These are phyloP conservation scores for Ceratobasidium sp. DNA, from an alignment of 1,284 basidiomycete species.

Conservation along the genomic window DNA sequence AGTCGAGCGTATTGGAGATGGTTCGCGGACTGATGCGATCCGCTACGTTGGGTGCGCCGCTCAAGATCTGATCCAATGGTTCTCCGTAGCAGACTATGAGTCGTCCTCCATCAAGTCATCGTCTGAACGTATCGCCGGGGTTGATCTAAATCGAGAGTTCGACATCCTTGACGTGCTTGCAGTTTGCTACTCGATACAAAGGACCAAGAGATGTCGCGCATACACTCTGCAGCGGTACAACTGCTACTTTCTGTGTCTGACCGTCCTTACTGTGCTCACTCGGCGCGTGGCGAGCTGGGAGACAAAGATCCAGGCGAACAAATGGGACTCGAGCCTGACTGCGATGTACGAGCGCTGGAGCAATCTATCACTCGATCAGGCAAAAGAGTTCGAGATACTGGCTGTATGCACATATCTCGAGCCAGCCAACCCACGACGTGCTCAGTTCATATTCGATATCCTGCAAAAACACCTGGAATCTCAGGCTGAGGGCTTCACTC, in stretches of 20 bases:
- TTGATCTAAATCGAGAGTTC: background rate
- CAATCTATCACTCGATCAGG: background rate
- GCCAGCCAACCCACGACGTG: background rate
- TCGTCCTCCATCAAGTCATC: background rate
- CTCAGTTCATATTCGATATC: too few relatives aligned
- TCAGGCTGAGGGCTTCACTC: too few relatives aligned
- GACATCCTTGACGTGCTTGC: constrained; percentile 1
- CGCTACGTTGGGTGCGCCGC: background rate
- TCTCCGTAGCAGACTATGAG: background rate
- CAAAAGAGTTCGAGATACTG: background rate
- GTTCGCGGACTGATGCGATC: constrained; percentile 5
- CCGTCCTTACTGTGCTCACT: background rate
- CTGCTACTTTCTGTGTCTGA: constrained; percentile 11
- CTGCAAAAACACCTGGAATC: too few relatives aligned
- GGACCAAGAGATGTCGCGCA: background rate
- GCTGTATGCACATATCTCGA: background rate
- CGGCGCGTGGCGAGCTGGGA: constrained; percentile 1
- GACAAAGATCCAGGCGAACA: background rate
- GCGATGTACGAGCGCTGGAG: background rate
- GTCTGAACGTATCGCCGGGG: background rate
- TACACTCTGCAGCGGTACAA: constrained; percentile 12
- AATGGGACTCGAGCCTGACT: background rate
- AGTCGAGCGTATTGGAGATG: background rate
- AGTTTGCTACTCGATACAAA: background rate
- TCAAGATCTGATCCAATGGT: constrained; percentile 32